Conservation (phyloP, 495 filamentous ascomycete species). For the Penicillium fimorum region DNA sequence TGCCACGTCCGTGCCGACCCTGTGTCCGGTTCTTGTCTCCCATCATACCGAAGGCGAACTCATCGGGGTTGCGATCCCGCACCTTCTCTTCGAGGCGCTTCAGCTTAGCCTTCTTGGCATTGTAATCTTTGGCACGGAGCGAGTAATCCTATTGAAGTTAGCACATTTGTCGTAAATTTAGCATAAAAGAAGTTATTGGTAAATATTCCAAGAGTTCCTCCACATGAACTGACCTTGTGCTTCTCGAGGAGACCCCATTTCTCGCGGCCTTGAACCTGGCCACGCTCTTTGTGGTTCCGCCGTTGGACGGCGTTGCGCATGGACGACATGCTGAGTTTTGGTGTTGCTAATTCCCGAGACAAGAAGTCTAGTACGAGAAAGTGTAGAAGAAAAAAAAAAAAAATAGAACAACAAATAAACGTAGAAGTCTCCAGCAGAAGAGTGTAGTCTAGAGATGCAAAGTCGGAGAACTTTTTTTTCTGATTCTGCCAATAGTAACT, state of each 20-base stretch:
- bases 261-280: conserved; percentile 75
- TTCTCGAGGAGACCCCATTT: conserved; percentile 88
- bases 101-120: conserved; percentile 76
- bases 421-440: conserved; percentile 1
- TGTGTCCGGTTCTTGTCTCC: conserved; percentile 47
- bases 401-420: conserved; percentile 1
- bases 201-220: neutral
- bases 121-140: conserved; percentile 85
- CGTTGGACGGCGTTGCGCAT: conserved; percentile 77
- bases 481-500: conserved; percentile 13
- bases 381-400: conserved; percentile 7
- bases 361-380: neutral
- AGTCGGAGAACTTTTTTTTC: conserved; percentile 30
- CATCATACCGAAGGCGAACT: conserved; percentile 95
- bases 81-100: conserved; percentile 78
- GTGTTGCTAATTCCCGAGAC: neutral
- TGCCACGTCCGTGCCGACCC: conserved; percentile 55
- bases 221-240: conserved; percentile 59
- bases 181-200: neutral
- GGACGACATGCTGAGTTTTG: conserved; percentile 62
- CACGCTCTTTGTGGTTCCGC: conserved; percentile 81
- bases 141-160: conserved; percentile 71
- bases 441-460: conserved; percentile 15
- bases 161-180: conserved; percentile 17
- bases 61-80: conserved; percentile 86